Percentiles rank a stretch among this genome's conserved stretches.
These are phyloP conservation scores for Hyphopichia homilentoma DNA, from an alignment of 805 yeast species.

Conservation along the genomic window DNA sequence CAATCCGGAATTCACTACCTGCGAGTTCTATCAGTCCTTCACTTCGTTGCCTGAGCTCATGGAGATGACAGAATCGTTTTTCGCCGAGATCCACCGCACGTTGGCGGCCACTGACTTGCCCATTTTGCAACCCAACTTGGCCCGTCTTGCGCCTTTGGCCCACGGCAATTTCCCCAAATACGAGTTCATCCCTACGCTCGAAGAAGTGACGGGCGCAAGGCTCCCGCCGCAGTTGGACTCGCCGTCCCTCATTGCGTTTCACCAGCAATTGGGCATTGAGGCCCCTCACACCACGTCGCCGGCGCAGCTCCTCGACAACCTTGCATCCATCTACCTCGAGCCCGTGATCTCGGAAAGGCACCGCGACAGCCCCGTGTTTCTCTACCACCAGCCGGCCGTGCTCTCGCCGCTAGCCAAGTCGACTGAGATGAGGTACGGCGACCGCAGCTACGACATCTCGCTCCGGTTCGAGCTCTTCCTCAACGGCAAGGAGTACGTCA, in stretches of 20 bases:
- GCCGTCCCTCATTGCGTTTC: slow-evolving; percentile 39
- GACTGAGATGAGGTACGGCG: slow-evolving; percentile 23
- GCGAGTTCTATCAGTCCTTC: slow-evolving; percentile 83
- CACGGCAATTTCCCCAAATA: slow-evolving; percentile 26
- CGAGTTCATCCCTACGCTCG: slow-evolving; percentile 69
- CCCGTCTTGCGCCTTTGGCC: background rate
- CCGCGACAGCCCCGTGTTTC: slow-evolving; percentile 56
- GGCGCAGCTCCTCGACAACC: slow-evolving; percentile 59
- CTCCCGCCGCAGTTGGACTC: slow-evolving; percentile 47
- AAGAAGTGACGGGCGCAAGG: slow-evolving; percentile 42
- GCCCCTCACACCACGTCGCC: slow-evolving; percentile 44
- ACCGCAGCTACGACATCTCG: slow-evolving; percentile 41
- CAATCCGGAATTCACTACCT: slow-evolving; percentile 88
- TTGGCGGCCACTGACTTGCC: slow-evolving; percentile 24
- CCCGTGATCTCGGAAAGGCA: slow-evolving; percentile 41
- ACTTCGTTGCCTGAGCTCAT: slow-evolving; percentile 66
- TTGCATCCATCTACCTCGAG: slow-evolving; percentile 63
- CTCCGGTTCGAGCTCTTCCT: slow-evolving; percentile 83
- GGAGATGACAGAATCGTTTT: slow-evolving; percentile 55
- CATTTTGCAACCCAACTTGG: background rate
- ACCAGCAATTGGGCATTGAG: slow-evolving; percentile 29
- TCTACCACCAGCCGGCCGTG: slow-evolving; percentile 77
- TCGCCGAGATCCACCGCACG: slow-evolving; percentile 42
- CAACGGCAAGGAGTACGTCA: slow-evolving; percentile 74
- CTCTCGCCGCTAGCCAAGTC: slow-evolving; percentile 90